Conservation (phyloP, 2,329 filamentous ascomycete genomes). For the Aspergillus versicolor region DNA sequence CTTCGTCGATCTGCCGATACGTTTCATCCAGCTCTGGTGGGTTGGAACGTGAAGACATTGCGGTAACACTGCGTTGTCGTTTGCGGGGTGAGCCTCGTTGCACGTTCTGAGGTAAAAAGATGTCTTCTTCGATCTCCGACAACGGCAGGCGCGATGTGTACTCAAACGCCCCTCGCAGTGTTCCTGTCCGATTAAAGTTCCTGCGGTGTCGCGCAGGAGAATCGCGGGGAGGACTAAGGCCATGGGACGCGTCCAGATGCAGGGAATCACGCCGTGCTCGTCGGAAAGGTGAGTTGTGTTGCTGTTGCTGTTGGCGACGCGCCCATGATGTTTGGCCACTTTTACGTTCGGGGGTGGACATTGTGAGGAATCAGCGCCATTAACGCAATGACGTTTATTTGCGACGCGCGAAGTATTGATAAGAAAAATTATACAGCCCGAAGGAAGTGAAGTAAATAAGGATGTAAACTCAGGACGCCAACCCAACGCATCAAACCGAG, state of each 20-base stretch:
- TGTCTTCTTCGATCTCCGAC: constrained; percentile 24
- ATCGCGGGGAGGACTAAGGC: constrained; percentile 28
- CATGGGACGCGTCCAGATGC: constrained; percentile 29
- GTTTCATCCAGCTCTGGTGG: constrained; percentile 40
- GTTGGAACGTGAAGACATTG: constrained; percentile 36
- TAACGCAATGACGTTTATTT: constrained; percentile 6
- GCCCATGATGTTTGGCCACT: constrained; percentile 27
- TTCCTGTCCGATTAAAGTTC: constrained; percentile 37
- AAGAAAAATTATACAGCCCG: background rate
- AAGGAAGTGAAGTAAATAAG: background rate
- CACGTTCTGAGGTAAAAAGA: constrained; percentile 12
- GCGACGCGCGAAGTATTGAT: constrained; percentile 2
- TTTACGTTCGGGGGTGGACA: constrained; percentile 35
- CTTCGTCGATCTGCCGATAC: constrained; percentile 42
- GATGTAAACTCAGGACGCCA: background rate
- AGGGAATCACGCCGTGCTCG: constrained; percentile 28
- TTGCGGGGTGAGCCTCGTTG: constrained; percentile 30
- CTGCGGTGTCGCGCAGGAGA: constrained; percentile 31
- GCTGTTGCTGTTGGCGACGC: constrained; percentile 31
- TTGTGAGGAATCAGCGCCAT: constrained; percentile 21
- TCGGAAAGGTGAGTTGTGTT: constrained; percentile 29
- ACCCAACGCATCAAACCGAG: background rate
- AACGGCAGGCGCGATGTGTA: constrained; percentile 29
- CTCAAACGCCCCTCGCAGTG: constrained; percentile 41
- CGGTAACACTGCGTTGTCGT: constrained; percentile 23